Base-by-base conservation (phyloP, 2,329 filamentous ascomycete genomes). In the Falciphora oryzae region DNA sequence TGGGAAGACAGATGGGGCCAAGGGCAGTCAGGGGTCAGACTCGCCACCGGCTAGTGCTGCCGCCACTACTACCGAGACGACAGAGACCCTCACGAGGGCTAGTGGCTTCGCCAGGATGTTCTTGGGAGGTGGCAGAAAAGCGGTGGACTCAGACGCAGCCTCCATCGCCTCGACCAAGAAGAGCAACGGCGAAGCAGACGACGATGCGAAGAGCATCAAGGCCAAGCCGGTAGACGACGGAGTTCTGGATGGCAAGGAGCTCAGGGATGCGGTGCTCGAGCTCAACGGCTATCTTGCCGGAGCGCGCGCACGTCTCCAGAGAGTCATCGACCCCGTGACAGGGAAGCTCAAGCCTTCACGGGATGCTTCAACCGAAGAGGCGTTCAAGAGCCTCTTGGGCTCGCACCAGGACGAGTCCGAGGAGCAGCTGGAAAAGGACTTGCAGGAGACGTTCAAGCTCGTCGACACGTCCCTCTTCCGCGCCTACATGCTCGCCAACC, bases 401-500 rank as follows among this genome's bases (percentile, higher is more conserved):
- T 79, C 80, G 5, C 73, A 75, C 14, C 28, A 29, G 22, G 75
- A 77, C 57, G 81, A 85, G 6, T 78, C 80, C 1, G 81, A 87
- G 31, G 80, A 83, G 61, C 77, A 91, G 67, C 89, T 92, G 67
- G 87, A 91, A 69, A 80, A 86, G 61, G 88, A 90, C 68, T 81
- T 98, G 2, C 84, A 88, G 16, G 83, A 88, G 53, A 92, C 90
- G 1, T 96, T 95, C 50, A 89, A 86, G 62, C 79, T 97, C 2
- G 92, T 98, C 8, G 95, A 99, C 73, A 99, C 95, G 0, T 94
- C 93, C 0, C 83, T 99, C 0, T 98, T 99, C 80, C 87, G 94
- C 22, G 90, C 92, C 0, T 96, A 97, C 75, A 98, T 99, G 93
- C 92, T 94, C 72, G 92, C 90, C 4, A 89, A 88, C 10, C 94